Evolutionary conservation across 2,329 filamentous ascomycete genomes (phyloP), one percentile per base, ranked within the genome.

Genomic region (Fusarium sp.): DNA sequence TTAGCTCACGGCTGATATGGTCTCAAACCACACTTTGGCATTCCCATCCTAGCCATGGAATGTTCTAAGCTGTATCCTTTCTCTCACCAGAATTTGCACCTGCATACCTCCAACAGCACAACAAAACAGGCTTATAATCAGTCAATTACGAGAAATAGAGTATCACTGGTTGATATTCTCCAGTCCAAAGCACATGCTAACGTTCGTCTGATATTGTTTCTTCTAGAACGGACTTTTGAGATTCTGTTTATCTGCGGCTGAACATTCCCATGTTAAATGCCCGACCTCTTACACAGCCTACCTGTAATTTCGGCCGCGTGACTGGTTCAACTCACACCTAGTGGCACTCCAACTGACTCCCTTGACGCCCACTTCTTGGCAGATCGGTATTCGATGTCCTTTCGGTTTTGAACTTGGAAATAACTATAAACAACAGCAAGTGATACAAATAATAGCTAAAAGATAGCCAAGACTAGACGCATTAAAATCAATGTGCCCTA

Each of bases 321-420:
- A 73, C 34, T 41, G 56, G 32, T 36, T 50, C 44, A 60, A 65
- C 44, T 57, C 50, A 54, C 57, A 61, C 70, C 50, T 45, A 52
- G 70, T 73, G 62, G 61, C 52, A 71, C 70, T 66, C 30, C 26
- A 56, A 60, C 44, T 48, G 62, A 41, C 64, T 59, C 61, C 42
- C 60, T 73, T 66, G 44, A 59, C 47, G 51, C 45, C 58, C 38
- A 66, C 47, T 44, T 66, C 41, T 70, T 68, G 68, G 45, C 39
- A 67, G 62, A 62, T 71, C 69, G 60, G 56, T 26, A 54, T 58
- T 72, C 22, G 36, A 30, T 52, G 52, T 62, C 34, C 42, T 56
- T 42, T 52, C 39, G 42, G 22, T 42, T 47, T 47, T 47, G 26
- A 59, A 20, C 45, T 41, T 57, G 14, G 10, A 34, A 22, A 24